Conservation (phyloP, 2,329 filamentous ascomycete genomes). For the Paraphaeosphaeria sporulosa region DNA sequence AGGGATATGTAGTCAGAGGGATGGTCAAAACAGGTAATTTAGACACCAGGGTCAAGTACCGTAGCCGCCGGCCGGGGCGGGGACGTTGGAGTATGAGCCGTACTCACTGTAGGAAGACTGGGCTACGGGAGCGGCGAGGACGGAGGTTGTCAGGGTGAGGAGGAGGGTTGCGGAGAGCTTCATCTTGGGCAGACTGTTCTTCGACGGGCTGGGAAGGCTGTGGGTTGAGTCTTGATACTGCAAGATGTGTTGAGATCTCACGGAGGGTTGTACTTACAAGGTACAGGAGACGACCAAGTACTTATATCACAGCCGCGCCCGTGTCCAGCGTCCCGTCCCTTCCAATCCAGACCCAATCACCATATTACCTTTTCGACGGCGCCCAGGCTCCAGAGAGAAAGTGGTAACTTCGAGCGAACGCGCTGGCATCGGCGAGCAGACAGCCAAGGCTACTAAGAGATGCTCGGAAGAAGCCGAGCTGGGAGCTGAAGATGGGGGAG, state of each 20-base stretch:
- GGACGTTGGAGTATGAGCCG: slow-evolving; percentile 8
- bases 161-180: slow-evolving; percentile 26
- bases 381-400: background rate
- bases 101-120: slow-evolving; percentile 26
- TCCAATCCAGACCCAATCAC: background rate
- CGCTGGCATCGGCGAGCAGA: background rate
- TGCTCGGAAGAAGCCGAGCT: background rate
- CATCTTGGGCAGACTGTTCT: slow-evolving; percentile 18
- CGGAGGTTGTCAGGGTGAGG: slow-evolving; percentile 30
- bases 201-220: background rate
- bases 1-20: no score
- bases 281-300: no score
- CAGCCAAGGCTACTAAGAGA: background rate
- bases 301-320: no score
- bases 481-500: background rate
- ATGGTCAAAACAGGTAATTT: no score
- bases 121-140: slow-evolving; percentile 27
- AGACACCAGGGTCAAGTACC: no score
- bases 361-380: background rate
- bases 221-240: no score
- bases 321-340: background rate
- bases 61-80: background rate
- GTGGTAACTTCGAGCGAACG: background rate
- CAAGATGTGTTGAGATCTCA: no score
- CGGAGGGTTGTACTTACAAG: no score